Percentiles rank a stretch among this genome's conserved stretches.
phyloP scores from a whole-genome alignment of 2,329 filamentous ascomycete genomes.

The Colletotrichum lini region DNA sequence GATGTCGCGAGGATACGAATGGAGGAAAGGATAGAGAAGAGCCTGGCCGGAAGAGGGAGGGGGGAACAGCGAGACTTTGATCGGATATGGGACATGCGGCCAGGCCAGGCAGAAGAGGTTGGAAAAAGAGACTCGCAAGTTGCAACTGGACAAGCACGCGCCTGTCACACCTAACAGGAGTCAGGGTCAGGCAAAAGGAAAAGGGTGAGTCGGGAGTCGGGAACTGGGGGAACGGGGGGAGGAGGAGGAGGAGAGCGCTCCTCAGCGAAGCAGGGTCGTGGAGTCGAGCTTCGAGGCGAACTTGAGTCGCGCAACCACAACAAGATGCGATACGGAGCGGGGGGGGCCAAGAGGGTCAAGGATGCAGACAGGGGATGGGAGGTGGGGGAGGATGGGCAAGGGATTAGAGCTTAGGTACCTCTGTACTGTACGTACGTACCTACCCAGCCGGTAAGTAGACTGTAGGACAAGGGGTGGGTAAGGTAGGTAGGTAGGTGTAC shows the following conservation, averaged over 20 bases:
- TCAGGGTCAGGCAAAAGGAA: conserved; percentile 17
- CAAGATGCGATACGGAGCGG: conserved; percentile 24
- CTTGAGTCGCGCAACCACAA: conserved; percentile 27
- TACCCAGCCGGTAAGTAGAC: neutral
- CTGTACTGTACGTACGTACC: neutral
- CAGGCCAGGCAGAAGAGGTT: conserved; percentile 30
- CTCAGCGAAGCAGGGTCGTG: conserved; percentile 26
- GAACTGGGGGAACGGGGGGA: conserved; percentile 1
- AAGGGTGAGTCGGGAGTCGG: conserved; percentile 12
- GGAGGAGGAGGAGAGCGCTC: neutral
- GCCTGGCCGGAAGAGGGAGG: conserved; percentile 36
- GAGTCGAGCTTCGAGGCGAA: conserved; percentile 13
- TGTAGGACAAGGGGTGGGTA: conserved; percentile 4
- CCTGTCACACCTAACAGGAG: conserved; percentile 22
- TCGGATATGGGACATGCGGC: conserved; percentile 38
- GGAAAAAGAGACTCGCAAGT: conserved; percentile 10
- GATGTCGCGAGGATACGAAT: conserved; percentile 16
- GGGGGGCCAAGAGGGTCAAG: conserved; percentile 28
- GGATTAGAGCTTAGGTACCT: conserved; percentile 19
- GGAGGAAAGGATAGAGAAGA: conserved; percentile 35
- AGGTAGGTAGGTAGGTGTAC: too few relatives aligned
- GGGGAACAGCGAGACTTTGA: conserved; percentile 39
- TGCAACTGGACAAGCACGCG: neutral
- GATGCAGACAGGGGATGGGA: conserved; percentile 27
- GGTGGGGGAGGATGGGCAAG: conserved; percentile 20